Evolutionary conservation across 306 rosid genomes (phyloP).

Genomic region (Sicyos edulis): DNA sequence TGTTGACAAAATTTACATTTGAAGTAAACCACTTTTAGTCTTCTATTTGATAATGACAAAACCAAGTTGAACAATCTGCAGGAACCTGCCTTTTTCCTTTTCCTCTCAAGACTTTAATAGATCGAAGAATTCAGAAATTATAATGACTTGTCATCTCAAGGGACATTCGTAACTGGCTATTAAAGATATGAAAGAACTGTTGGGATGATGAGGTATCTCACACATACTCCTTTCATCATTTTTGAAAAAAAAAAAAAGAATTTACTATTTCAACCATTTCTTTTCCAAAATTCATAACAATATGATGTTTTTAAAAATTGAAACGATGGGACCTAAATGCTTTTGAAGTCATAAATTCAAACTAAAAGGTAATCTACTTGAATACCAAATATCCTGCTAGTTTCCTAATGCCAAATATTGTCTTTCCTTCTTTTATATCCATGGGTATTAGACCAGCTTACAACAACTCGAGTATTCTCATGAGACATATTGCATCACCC

Average conservation of each 20-base stretch:
- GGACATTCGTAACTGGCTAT: background rate
- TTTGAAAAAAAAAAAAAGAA: background rate
- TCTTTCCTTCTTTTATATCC: no score
- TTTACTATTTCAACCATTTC: background rate
- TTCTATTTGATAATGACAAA: background rate
- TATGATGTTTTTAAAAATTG: background rate
- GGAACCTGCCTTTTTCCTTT: background rate
- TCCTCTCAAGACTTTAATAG: background rate
- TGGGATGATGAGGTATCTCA: constrained; percentile 1
- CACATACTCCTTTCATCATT: constrained; percentile 14
- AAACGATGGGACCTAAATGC: constrained; percentile 5
- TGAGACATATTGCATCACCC: no score
- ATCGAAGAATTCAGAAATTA: constrained; percentile 5
- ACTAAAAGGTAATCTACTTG: background rate
- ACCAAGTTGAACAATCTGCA: background rate
- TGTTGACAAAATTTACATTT: constrained; percentile 25
- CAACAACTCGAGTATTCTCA: no score
- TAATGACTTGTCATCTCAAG: background rate
- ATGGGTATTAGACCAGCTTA: no score
- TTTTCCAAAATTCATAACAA: background rate
- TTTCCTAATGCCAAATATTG: background rate
- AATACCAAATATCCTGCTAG: background rate
- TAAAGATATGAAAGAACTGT: background rate
- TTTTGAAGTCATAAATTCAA: constrained; percentile 9
- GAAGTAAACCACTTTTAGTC: background rate